Evolutionary conservation across 1,284 basidiomycete genomes (phyloP).

Genomic region (Apiotrichum gamsii): DNA sequence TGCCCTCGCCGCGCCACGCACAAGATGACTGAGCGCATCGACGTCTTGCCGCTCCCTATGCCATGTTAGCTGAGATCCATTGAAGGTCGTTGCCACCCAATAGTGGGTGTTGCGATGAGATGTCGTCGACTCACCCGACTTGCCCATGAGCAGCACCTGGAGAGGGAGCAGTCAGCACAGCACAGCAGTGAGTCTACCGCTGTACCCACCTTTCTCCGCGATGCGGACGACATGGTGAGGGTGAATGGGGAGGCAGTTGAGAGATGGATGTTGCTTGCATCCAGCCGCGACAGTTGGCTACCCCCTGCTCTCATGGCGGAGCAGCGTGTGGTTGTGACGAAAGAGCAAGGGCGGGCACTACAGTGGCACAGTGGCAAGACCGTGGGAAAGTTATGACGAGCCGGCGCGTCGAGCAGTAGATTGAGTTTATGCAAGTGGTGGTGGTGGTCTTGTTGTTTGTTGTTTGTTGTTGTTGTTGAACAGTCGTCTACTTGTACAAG

Average conservation of each 20-base stretch:
- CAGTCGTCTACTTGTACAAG: too few species aligned
- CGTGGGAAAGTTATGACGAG: slow-evolving; percentile 1
- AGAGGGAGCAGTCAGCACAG: slow-evolving; percentile 1
- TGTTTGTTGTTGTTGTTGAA: too few species aligned
- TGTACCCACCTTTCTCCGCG: slow-evolving; percentile 34
- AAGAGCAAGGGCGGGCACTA: not conserved
- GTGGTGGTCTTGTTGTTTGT: too few species aligned
- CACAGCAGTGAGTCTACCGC: not conserved
- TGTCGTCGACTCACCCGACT: slow-evolving; percentile 58
- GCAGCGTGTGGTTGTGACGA: not conserved
- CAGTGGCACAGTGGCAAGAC: not conserved
- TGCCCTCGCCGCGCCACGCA: slow-evolving; percentile 48
- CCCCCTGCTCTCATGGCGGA: too few species aligned
- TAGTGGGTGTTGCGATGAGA: too few species aligned
- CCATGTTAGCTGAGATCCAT: too few species aligned
- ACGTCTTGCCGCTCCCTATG: slow-evolving; percentile 62
- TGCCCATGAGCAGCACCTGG: slow-evolving; percentile 82
- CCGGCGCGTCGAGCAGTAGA: too few species aligned
- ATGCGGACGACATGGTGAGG: slow-evolving; percentile 31
- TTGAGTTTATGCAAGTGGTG: too few species aligned
- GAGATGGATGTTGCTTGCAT: not conserved
- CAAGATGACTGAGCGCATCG: slow-evolving; percentile 99
- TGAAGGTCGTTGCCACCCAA: too few species aligned
- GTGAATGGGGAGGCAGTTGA: slow-evolving; percentile 3
- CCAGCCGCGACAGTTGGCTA: too few species aligned